These are phyloP conservation scores for Aureobasidium sp. DNA, from an alignment of 2,329 filamentous ascomycete genomes.

Conservation along the genomic window DNA sequence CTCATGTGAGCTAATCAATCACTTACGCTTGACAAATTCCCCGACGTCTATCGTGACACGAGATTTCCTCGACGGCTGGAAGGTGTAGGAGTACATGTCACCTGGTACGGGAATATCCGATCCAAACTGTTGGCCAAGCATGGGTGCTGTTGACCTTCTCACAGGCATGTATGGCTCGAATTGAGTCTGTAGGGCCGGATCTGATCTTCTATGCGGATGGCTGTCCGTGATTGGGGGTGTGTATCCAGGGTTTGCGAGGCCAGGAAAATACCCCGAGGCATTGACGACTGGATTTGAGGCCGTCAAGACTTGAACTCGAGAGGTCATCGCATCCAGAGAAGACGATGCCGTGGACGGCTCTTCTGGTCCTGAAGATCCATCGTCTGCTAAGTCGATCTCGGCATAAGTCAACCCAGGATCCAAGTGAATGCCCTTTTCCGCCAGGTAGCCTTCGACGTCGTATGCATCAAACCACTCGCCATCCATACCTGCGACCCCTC, in stretches of 20 bases:
- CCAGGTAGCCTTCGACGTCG: constrained; percentile 69
- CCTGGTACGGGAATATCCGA: background rate
- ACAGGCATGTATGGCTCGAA: background rate
- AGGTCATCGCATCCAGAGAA: background rate
- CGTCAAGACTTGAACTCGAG: background rate
- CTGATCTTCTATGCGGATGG: background rate
- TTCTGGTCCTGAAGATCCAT: background rate
- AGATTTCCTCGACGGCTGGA: background rate
- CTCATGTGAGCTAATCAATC: background rate
- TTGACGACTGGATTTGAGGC: background rate
- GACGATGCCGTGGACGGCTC: background rate
- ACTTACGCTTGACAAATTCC: constrained; percentile 5
- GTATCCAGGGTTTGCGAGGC: background rate
- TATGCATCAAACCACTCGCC: constrained; percentile 71
- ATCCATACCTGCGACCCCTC: constrained; percentile 54
- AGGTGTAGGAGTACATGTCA: background rate
- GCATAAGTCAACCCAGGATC: constrained; percentile 55
- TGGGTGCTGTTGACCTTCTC: background rate
- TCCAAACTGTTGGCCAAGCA: background rate
- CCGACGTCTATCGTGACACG: constrained; percentile 2
- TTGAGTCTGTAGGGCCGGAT: background rate
- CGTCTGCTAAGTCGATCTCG: constrained; percentile 45
- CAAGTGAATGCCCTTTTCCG: constrained; percentile 55
- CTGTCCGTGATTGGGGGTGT: background rate
- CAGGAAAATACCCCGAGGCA: background rate